These are phyloP conservation scores for Tetracladium setigerum DNA, from an alignment of 495 filamentous ascomycete genomes.

Conservation along the genomic window DNA sequence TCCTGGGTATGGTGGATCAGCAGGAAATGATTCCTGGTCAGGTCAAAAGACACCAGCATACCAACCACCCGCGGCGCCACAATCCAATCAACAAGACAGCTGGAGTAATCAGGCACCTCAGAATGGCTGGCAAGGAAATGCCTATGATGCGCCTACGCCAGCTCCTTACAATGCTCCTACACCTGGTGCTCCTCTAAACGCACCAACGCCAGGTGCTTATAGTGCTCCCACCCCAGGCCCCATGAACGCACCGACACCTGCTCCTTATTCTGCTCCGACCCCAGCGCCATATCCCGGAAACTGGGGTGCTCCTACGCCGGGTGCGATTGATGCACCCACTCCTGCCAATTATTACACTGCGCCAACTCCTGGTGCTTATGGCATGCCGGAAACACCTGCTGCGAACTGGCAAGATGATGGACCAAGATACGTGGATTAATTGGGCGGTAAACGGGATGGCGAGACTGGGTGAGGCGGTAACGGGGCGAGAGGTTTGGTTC, in stretches of 20 bases:
- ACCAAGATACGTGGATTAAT: conserved; percentile 45
- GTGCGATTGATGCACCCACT: conserved; percentile 55
- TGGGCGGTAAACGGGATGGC: not conserved
- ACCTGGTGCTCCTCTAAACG: conserved; percentile 53
- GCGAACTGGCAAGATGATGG: conserved; percentile 54
- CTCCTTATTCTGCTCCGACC: conserved; percentile 57
- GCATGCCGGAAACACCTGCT: conserved; percentile 66
- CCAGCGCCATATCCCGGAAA: conserved; percentile 39
- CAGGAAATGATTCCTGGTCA: conserved; percentile 37
- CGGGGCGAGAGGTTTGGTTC: not conserved
- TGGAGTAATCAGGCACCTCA: conserved; percentile 37
- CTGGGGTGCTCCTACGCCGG: conserved; percentile 52
- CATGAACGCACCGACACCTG: conserved; percentile 73
- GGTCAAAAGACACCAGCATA: conserved; percentile 70
- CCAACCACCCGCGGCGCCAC: conserved; percentile 19
- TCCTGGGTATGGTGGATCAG: conserved; percentile 53
- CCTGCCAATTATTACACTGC: conserved; percentile 56
- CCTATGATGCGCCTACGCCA: conserved; percentile 52
- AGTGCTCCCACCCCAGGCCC: conserved; percentile 66
- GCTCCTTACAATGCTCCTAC: conserved; percentile 65
- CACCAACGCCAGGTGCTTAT: conserved; percentile 68
- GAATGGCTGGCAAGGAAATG: conserved; percentile 31
- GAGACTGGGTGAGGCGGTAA: not conserved
- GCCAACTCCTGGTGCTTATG: conserved; percentile 71
- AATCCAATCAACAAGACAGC: conserved; percentile 21